Base-by-base conservation (phyloP, 2,329 filamentous ascomycete genomes). In the Botrytis tulipae region DNA sequence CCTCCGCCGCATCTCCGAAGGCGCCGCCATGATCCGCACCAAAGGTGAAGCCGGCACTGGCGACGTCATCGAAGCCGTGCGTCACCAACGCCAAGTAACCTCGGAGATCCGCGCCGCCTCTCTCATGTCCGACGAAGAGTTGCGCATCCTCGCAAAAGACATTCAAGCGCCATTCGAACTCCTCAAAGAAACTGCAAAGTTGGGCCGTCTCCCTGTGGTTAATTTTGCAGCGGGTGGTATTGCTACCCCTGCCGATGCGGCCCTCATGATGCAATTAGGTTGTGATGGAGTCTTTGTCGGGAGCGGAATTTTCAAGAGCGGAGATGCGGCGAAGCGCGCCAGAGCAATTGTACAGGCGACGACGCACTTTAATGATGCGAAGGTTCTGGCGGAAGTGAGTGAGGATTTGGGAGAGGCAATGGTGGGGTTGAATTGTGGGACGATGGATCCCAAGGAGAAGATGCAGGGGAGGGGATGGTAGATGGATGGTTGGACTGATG, bases 181-280 rank as follows among this genome's bases (percentile, higher is more conserved):
- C 75, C 88, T 99, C 48, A 92, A 91, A 82, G 90, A 97, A 86
- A 95, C 93, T 0, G 95, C 94, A 1, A 90, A 94, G 86, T 87
- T 97, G 76, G 94, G 94, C 61, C 88, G 96, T 69, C 86, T 99
- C 72, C 96, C 96, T 3, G 95, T 98, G 0, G 96, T 99, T 77
- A 98, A 98, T 87, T 98, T 99, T 79, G 96, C 96, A 0, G 96
- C 96, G 5, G 96, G 96, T n/a, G 96, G 96, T 73, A 93, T 99
- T n/a, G 96, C 96, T n/a, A 99, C 96, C 1, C 96, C 96, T 0
- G 96, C 96, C 0, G 96, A 99, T 83, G 96, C 96, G 0, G 96
- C 96, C 3, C 86, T 99, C 85, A 93, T 99, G 95, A 99, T 99
- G 96, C 95, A 98, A 87, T 86, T 99, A 76, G 96, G 96, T 75